phyloP scores from a whole-genome alignment of 2,329 filamentous ascomycete species.

The Lasiodiplodia sp. region DNA sequence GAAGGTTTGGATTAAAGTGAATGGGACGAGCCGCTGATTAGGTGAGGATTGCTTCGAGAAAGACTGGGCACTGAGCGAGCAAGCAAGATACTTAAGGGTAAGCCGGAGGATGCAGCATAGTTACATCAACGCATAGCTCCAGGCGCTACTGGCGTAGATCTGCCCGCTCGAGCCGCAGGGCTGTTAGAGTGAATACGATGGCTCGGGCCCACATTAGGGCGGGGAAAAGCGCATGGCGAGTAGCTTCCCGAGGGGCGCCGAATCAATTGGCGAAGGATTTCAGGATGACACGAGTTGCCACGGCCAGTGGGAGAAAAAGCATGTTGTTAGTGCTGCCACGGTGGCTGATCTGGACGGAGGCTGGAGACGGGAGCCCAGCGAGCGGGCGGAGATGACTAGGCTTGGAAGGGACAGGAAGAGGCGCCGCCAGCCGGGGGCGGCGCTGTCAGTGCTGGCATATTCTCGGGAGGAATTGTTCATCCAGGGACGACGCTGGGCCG shows the following conservation, averaged over 20 bases:
- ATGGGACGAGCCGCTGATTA: background rate
- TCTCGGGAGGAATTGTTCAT: background rate
- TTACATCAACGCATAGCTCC: slow-evolving; percentile 5
- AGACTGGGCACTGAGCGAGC: slow-evolving; percentile 7
- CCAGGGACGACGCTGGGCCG: slow-evolving; percentile 5
- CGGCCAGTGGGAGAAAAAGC: background rate
- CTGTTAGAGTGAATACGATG: slow-evolving; percentile 23
- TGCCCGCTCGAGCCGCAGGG: slow-evolving; percentile 24
- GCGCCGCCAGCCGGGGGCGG: background rate
- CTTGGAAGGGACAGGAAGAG: background rate
- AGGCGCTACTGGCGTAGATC: background rate
- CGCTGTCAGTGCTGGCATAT: background rate
- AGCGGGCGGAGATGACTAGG: background rate
- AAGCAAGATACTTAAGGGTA: slow-evolving; percentile 10
- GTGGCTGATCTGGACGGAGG: slow-evolving; percentile 16
- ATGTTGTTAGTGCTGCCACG: background rate
- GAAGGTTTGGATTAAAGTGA: background rate
- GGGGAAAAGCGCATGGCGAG: slow-evolving; percentile 3
- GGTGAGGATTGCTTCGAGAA: background rate
- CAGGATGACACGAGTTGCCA: slow-evolving; percentile 19
- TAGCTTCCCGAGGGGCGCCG: background rate
- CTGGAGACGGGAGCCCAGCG: background rate
- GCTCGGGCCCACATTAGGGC: slow-evolving; percentile 10
- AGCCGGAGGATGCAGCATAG: slow-evolving; percentile 8
- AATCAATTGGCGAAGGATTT: slow-evolving; percentile 1